Evolutionary conservation across 805 yeast genomes (phyloP).

Genomic region (Ogataea pini): DNA sequence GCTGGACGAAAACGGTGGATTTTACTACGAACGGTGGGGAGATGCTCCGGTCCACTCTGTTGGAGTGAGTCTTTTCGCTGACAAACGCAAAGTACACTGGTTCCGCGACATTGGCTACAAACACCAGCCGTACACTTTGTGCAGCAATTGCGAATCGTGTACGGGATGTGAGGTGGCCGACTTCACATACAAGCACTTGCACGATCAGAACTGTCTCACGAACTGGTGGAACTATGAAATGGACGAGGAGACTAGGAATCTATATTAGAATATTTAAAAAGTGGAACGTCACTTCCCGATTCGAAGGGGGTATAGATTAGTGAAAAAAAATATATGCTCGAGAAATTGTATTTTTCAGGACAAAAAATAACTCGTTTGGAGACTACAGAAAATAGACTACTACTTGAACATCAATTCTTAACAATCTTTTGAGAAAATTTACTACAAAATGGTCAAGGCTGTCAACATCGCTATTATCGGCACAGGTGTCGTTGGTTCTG

Average conservation of each 20-base stretch:
- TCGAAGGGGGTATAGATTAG: neutral
- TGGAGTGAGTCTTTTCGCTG: slow-evolving; percentile 72
- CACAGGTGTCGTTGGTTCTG: slow-evolving; percentile 94
- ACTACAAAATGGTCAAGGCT: slow-evolving; percentile 49
- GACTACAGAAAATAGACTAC: neutral
- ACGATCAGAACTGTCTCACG: slow-evolving; percentile 73
- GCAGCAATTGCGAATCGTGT: slow-evolving; percentile 68
- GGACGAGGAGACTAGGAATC: slow-evolving; percentile 26
- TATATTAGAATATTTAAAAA: slow-evolving; percentile 23
- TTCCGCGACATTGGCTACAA: slow-evolving; percentile 80
- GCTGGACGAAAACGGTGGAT: slow-evolving; percentile 73
- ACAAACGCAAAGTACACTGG: slow-evolving; percentile 74
- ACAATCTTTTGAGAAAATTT: no score
- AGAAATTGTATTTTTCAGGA: neutral
- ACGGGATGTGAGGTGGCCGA: slow-evolving; percentile 51
- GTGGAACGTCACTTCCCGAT: no score
- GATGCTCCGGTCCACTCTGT: slow-evolving; percentile 89
- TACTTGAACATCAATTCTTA: no score
- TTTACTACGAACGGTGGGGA: slow-evolving; percentile 91
- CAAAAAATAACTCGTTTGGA: no score
- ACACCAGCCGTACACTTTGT: slow-evolving; percentile 63
- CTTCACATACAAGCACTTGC: slow-evolving; percentile 54
- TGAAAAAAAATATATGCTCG: neutral
- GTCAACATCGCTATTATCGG: slow-evolving; percentile 76
- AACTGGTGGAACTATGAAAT: slow-evolving; percentile 60